Evolutionary conservation across 768 basidiomycete species (phyloP).

Genomic region (Xanthoconium purpureum): DNA sequence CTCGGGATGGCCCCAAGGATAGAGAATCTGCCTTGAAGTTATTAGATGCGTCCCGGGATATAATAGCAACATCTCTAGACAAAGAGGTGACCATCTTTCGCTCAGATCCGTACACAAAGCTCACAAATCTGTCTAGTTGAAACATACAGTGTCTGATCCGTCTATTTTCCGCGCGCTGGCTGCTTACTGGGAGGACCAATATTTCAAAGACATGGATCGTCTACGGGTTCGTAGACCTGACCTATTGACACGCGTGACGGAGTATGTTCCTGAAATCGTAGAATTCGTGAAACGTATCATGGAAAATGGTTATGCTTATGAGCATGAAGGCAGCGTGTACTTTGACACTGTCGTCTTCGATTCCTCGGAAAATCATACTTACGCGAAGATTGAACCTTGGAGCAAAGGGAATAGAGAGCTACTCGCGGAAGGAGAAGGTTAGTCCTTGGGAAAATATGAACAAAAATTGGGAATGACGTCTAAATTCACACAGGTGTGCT

Average conservation of each 20-base stretch:
- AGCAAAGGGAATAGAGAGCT: constrained; percentile 90
- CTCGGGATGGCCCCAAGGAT: constrained; percentile 42
- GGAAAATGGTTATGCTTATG: constrained; percentile 76
- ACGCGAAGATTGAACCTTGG: constrained; percentile 95
- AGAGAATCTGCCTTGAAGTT: constrained; percentile 50
- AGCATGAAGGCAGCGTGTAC: constrained; percentile 80
- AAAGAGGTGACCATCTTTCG: constrained; percentile 50
- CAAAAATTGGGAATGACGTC: not conserved
- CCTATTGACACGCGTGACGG: constrained; percentile 90
- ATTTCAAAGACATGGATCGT: constrained; percentile 90
- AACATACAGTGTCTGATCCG: constrained; percentile 80
- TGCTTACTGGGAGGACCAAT: constrained; percentile 84
- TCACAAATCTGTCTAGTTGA: constrained; percentile 48
- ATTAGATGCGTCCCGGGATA: constrained; percentile 73
- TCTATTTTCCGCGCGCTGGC: constrained; percentile 79
- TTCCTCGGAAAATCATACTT: constrained; percentile 69
- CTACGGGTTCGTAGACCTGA: constrained; percentile 86
- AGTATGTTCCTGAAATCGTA: constrained; percentile 95
- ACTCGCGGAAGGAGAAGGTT: constrained; percentile 91
- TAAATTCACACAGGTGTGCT: constrained; percentile 47
- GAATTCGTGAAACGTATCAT: constrained; percentile 83
- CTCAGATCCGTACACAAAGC: not conserved
- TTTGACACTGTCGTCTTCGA: constrained; percentile 88
- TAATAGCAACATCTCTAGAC: constrained; percentile 72
- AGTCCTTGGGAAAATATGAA: constrained; percentile 5